Conservation (phyloP, 192 early-diverging fungal genomes). For the Rhizoclosmatium sp. region DNA sequence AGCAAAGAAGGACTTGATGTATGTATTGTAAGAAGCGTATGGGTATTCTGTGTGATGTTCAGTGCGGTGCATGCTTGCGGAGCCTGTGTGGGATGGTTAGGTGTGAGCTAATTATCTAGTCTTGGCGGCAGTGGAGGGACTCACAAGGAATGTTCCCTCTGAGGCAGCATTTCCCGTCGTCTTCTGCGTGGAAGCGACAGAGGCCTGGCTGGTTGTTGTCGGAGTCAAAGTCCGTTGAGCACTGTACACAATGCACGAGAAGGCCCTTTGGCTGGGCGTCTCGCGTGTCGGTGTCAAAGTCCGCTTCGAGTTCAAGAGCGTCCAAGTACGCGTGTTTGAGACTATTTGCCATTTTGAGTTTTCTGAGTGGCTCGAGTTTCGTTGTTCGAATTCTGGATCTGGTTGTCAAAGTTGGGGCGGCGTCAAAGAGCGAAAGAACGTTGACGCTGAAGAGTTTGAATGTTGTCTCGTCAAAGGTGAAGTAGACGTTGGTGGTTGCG, state of each 20-base stretch:
- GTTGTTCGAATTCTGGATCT: not conserved
- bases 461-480: constrained; percentile 4
- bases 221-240: constrained; percentile 10
- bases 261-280: too few species aligned
- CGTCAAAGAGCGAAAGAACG: constrained; percentile 17
- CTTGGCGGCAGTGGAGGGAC: not conserved
- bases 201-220: constrained; percentile 16
- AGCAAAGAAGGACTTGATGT: constrained; percentile 21
- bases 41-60: constrained; percentile 28
- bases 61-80: constrained; percentile 12
- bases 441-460: constrained; percentile 30
- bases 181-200: constrained; percentile 24
- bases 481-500: constrained; percentile 31
- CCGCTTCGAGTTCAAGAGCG: too few species aligned
- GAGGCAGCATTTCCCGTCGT: constrained; percentile 24
- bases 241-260: constrained; percentile 20
- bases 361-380: too few species aligned
- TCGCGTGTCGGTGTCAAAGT: too few species aligned
- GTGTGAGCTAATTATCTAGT: too few species aligned
- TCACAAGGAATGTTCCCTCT: constrained; percentile 15
- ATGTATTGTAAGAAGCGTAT: constrained; percentile 16
- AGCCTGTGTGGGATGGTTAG: not conserved
- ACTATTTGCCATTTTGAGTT: too few species aligned
- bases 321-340: too few species aligned
- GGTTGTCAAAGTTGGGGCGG: constrained; percentile 11